A percentile compares a stretch with the other conserved stretches of the same genome.
Conservation (phyloP, 306 rosid species). For the Herpetospermum pedunculosum region DNA sequence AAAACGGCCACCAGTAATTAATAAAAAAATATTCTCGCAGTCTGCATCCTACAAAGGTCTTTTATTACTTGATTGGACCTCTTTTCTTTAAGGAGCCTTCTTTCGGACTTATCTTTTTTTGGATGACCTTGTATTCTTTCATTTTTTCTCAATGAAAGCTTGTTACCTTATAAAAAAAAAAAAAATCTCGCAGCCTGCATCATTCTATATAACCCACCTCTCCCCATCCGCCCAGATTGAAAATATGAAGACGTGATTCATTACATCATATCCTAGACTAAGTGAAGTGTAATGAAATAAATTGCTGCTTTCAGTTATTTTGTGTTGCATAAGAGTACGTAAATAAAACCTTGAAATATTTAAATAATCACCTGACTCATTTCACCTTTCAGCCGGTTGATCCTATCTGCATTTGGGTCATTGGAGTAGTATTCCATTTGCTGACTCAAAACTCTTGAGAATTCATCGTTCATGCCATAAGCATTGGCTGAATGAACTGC, state of each 20-base stretch:
- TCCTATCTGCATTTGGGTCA: conserved; percentile 96
- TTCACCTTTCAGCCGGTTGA: conserved; percentile 91
- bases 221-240: not conserved
- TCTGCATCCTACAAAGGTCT: too few relatives aligned
- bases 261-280: not conserved
- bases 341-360: not conserved
- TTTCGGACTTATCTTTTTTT: too few relatives aligned
- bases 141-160: too few relatives aligned
- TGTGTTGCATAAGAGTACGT: not conserved
- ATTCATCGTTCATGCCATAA: conserved; percentile 90
- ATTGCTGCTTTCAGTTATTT: not conserved
- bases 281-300: not conserved
- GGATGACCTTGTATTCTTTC: too few relatives aligned
- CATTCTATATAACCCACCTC: not conserved
- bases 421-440: conserved; percentile 79
- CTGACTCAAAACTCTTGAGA: conserved; percentile 85
- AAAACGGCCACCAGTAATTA: not conserved
- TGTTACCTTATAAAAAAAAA: too few relatives aligned
- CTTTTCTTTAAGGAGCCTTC: too few relatives aligned
- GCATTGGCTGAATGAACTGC: conserved; percentile 74
- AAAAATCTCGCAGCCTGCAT: too few relatives aligned
- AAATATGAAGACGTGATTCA: not conserved
- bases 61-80: too few relatives aligned
- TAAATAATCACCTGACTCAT: conserved; percentile 69
- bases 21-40: not conserved